phyloP scores from a whole-genome alignment of 225 moss, liverwort and hornwort species.

The Sphagnum tenellum region DNA sequence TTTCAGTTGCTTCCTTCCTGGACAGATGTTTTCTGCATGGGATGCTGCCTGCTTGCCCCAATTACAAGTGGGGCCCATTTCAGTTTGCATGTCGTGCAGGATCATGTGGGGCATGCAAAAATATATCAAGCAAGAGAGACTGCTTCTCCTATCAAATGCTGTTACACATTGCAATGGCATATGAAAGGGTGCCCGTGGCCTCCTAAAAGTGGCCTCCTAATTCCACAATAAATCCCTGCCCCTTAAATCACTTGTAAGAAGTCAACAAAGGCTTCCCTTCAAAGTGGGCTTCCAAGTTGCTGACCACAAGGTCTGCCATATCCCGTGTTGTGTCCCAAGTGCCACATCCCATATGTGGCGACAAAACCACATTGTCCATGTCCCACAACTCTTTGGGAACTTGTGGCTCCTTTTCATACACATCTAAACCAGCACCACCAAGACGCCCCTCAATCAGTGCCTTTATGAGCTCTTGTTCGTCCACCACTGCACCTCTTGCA shows the following conservation, averaged over 20 bases:
- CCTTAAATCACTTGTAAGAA: conserved; percentile 13
- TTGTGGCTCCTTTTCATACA: conserved; percentile 60
- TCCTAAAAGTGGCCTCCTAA: no score
- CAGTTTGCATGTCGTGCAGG: no score
- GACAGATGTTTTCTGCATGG: no score
- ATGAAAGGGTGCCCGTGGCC: no score
- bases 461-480: conserved; percentile 67
- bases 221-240: no score
- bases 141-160: no score
- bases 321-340: conserved; percentile 55
- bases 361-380: conserved; percentile 65
- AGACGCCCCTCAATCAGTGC: conserved; percentile 58
- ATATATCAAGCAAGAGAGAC: no score
- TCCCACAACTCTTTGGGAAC: conserved; percentile 66
- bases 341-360: conserved; percentile 58
- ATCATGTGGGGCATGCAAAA: no score
- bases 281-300: conserved; percentile 64
- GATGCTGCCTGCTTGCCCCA: no score
- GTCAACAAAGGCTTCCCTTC: conserved; percentile 38
- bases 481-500: conserved; percentile 54
- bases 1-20: no score
- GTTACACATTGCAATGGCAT: no score
- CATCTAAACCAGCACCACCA: conserved; percentile 72
- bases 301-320: conserved; percentile 59
- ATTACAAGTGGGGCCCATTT: no score